These are phyloP conservation scores for Tetrastigma voinierianum DNA, from an alignment of 164 flowering plant genomes.

Conservation along the genomic window DNA sequence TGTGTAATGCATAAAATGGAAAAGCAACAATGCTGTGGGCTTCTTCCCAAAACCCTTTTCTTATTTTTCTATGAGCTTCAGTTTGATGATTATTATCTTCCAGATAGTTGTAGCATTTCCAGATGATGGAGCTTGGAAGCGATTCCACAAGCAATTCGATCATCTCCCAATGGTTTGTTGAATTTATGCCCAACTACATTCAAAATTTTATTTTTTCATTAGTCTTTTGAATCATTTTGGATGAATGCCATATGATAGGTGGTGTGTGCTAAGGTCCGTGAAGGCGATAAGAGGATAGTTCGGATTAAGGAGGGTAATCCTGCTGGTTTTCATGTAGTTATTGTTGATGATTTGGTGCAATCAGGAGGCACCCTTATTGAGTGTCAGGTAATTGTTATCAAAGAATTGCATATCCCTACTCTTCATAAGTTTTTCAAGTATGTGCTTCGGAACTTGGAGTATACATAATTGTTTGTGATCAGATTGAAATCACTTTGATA, in stretches of 20 bases:
- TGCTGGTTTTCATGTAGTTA: slow-evolving; percentile 85
- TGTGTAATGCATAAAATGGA: no score
- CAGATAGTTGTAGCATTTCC: slow-evolving; percentile 93
- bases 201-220: background rate
- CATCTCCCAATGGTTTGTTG: slow-evolving; percentile 75
- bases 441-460: background rate
- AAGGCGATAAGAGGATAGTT: slow-evolving; percentile 91
- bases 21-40: no score
- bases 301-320: slow-evolving; percentile 93
- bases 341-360: slow-evolving; percentile 97
- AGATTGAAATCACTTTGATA: no score
- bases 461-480: background rate
- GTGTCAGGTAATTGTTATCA: slow-evolving; percentile 65
- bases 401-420: background rate
- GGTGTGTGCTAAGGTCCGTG: slow-evolving; percentile 90
- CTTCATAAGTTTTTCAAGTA: background rate
- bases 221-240: background rate
- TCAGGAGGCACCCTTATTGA: slow-evolving; percentile 97
- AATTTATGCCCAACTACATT: background rate
- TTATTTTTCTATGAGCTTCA: background rate
- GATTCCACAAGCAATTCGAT: slow-evolving; percentile 87
- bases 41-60: background rate
- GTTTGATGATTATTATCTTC: slow-evolving; percentile 2
- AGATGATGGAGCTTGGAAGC: slow-evolving; percentile 99
- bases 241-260: slow-evolving; percentile 41